Percentiles rank a stretch among this genome's conserved stretches.
These are phyloP conservation scores for Aspergillus eucalypticola DNA, from an alignment of 2,329 filamentous ascomycete genomes.

Conservation along the genomic window DNA sequence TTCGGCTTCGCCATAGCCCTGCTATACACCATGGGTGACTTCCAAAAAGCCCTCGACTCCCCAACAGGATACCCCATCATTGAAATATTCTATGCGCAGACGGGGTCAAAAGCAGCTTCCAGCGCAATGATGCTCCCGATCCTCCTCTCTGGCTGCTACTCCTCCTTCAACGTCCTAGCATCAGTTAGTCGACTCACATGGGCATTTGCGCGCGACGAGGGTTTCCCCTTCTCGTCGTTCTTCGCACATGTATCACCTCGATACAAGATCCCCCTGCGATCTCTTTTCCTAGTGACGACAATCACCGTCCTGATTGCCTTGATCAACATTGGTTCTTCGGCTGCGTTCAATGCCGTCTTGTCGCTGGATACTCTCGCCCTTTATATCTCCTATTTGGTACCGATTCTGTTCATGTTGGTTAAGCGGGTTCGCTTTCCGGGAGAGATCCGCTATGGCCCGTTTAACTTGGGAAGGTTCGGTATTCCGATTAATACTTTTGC, in stretches of 20 bases:
- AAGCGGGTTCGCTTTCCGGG: constrained; percentile 7
- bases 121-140: constrained; percentile 1
- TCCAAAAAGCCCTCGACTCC: not conserved
- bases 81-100: not conserved
- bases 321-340: constrained; percentile 31
- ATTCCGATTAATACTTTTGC: constrained; percentile 21
- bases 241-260: constrained; percentile 29
- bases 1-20: constrained; percentile 38
- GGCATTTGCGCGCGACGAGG: constrained; percentile 48
- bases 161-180: constrained; percentile 28
- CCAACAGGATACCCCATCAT: constrained; percentile 1
- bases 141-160: constrained; percentile 2
- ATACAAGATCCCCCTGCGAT: constrained; percentile 44
- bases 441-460: constrained; percentile 19
- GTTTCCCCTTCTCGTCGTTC: constrained; percentile 41
- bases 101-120: not conserved
- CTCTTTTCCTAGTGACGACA: constrained; percentile 29
- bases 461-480: constrained; percentile 22
- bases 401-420: constrained; percentile 36
- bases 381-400: constrained; percentile 53
- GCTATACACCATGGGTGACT: constrained; percentile 14
- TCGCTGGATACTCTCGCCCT: constrained; percentile 52
- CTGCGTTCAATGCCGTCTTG: constrained; percentile 56
- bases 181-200: constrained; percentile 45
- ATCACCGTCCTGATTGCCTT: constrained; percentile 31